A percentile compares a stretch with the other conserved stretches of the same genome.
These are phyloP conservation scores for Vitrella brassicaformis DNA, from an alignment of 73 alveolate species.

Conservation along the genomic window DNA sequence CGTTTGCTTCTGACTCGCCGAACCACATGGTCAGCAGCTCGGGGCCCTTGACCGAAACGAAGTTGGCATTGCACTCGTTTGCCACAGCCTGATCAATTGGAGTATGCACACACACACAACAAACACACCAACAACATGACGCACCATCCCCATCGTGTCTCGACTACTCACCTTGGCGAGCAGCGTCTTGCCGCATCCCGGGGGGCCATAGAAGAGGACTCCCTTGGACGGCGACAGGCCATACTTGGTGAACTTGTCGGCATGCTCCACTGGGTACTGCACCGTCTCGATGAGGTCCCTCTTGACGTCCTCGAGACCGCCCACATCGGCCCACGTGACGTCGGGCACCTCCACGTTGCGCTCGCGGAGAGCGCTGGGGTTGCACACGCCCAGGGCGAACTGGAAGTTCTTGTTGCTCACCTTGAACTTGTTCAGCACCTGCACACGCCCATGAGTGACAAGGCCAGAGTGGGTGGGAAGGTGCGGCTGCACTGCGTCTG, in stretches of 20 bases:
- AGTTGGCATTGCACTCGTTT: conserved; percentile 66
- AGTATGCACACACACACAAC: too few relatives aligned
- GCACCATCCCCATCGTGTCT: too few relatives aligned
- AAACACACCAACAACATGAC: too few relatives aligned
- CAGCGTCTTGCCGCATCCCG: conserved; percentile 50
- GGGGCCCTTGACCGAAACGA: conserved; percentile 69
- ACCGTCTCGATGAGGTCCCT: conserved; percentile 80
- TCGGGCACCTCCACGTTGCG: conserved; percentile 82
- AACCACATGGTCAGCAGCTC: conserved; percentile 83
- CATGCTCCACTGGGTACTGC: conserved; percentile 86
- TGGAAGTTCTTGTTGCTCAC: conserved; percentile 76
- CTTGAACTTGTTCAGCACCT: conserved; percentile 61
- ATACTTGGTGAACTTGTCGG: conserved; percentile 52
- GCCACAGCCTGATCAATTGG: conserved; percentile 75
- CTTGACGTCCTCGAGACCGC: conserved; percentile 93
- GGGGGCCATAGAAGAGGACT: conserved; percentile 52
- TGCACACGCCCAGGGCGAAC: conserved; percentile 63
- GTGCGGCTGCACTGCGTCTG: too few relatives aligned
- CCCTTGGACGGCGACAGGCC: conserved; percentile 58
- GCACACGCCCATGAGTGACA: too few relatives aligned
- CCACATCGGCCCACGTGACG: conserved; percentile 93
- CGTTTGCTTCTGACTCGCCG: conserved; percentile 83
- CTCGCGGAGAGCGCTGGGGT: conserved; percentile 55
- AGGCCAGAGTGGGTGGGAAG: too few relatives aligned
- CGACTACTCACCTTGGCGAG: conserved; percentile 40